Percentiles rank a stretch among this genome's conserved stretches.
These are phyloP conservation scores for Volvox carteri DNA, from an alignment of 163 green algal species.

Conservation along the genomic window DNA sequence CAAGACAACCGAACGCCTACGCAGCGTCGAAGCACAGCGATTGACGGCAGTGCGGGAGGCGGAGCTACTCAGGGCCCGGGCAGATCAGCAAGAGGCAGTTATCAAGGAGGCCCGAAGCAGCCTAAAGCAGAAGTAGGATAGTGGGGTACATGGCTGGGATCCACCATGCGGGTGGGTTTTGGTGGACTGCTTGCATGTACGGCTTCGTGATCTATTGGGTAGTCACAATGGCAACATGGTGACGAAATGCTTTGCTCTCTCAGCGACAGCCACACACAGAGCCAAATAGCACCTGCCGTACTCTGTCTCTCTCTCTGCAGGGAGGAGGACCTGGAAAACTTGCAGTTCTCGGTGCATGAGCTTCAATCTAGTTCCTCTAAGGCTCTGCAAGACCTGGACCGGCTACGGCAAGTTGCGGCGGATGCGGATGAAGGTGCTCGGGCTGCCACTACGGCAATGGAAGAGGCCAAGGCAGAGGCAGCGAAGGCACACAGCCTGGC, in stretches of 20 bases:
- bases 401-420: neutral
- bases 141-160: neutral
- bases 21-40: conserved; percentile 58
- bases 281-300: neutral
- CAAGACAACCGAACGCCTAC: conserved; percentile 52
- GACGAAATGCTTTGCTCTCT: no score
- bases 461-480: conserved; percentile 21
- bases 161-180: no score
- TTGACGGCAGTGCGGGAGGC: conserved; percentile 48
- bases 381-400: neutral
- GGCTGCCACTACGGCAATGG: neutral
- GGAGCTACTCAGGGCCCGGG: conserved; percentile 39
- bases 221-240: no score
- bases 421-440: conserved; percentile 39
- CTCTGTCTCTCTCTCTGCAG: conserved; percentile 18
- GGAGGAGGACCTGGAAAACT: conserved; percentile 65
- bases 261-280: no score
- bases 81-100: conserved; percentile 19
- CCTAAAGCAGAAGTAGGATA: conserved; percentile 56
- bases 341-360: conserved; percentile 59
- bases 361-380: neutral
- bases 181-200: no score
- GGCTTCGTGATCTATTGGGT: no score
- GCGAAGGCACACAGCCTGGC: conserved; percentile 41
- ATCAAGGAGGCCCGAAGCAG: conserved; percentile 22